phyloP scores from a whole-genome alignment of 257 asterid species.

The Echites panduratus region DNA sequence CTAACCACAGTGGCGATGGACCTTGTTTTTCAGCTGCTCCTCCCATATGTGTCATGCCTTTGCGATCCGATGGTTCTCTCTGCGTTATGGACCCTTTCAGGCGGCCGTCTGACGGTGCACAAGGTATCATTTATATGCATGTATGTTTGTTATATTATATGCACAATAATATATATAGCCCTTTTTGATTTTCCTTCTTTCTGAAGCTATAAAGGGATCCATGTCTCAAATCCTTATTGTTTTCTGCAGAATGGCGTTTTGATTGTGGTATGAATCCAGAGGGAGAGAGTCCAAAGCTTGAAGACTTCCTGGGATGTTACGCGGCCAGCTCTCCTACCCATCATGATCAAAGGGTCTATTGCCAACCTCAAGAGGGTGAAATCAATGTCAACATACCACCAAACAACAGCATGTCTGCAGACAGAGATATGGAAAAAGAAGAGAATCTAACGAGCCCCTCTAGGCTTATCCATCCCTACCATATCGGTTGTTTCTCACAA shows the following conservation, averaged over 20 bases:
- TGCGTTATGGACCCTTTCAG: slow-evolving; percentile 24
- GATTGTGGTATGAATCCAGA: slow-evolving; percentile 30
- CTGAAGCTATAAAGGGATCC: not conserved
- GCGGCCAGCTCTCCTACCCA: slow-evolving; percentile 33
- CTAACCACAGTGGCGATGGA: not conserved
- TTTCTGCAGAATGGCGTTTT: slow-evolving; percentile 49
- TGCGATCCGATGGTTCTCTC: slow-evolving; percentile 27
- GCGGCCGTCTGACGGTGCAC: slow-evolving; percentile 3
- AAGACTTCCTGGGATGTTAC: slow-evolving; percentile 68
- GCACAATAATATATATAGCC: too few relatives aligned
- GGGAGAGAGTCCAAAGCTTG: slow-evolving; percentile 48
- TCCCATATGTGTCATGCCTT: slow-evolving; percentile 33
- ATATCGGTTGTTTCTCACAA: slow-evolving; percentile 10
- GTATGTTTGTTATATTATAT: too few relatives aligned
- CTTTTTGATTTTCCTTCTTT: not conserved
- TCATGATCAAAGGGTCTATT: slow-evolving; percentile 1
- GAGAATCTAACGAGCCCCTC: slow-evolving; percentile 14
- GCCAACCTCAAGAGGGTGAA: slow-evolving; percentile 20
- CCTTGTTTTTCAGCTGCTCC: slow-evolving; percentile 15
- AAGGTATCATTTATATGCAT: slow-evolving; percentile 7
- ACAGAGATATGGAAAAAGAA: slow-evolving; percentile 13
- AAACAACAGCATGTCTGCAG: slow-evolving; percentile 13
- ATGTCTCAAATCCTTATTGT: not conserved
- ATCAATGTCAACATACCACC: slow-evolving; percentile 64
- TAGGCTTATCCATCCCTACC: slow-evolving; percentile 27